A percentile compares a stretch with the other conserved stretches of the same genome.
Evolutionary conservation across 768 basidiomycete genomes (phyloP).

Genomic region (Chalciporus sphaerocephalus): DNA sequence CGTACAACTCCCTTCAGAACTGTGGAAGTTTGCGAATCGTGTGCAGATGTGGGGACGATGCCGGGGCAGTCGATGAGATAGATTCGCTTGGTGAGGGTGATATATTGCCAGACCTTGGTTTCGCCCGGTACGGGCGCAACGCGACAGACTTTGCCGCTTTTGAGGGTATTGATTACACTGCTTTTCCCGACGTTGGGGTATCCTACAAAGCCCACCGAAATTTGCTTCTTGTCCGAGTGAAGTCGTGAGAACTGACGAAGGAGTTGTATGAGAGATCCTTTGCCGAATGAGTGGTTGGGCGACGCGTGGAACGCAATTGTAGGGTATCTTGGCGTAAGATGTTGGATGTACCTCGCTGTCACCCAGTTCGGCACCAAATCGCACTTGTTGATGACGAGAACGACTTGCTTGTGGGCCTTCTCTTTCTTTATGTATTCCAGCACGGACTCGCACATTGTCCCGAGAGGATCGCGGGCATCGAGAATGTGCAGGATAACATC

Average conservation of each 20-base stretch:
- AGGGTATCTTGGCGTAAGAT: constrained; percentile 90
- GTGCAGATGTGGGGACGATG: constrained; percentile 89
- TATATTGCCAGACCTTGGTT: constrained; percentile 99
- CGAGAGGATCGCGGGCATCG: constrained; percentile 92
- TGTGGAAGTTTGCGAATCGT: constrained; percentile 84
- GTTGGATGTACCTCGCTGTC: constrained; percentile 93
- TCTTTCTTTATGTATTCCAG: constrained; percentile 93
- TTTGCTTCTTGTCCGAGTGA: constrained; percentile 98
- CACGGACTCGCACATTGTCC: constrained; percentile 92
- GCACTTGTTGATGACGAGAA: constrained; percentile 96
- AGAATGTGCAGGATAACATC: constrained; percentile 94
- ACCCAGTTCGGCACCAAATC: constrained; percentile 99
- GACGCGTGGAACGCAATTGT: constrained; percentile 99
- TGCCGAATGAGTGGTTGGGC: constrained; percentile 98
- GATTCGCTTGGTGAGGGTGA: constrained; percentile 91
- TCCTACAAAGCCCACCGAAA: constrained; percentile 95
- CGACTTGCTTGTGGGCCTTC: constrained; percentile 95
- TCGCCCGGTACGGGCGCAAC: constrained; percentile 98
- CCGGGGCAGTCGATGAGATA: constrained; percentile 99
- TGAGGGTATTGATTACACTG: constrained; percentile 96
- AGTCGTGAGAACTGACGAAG: constrained; percentile 94
- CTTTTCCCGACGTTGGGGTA: constrained; percentile 99
- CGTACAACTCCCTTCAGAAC: constrained; percentile 97
- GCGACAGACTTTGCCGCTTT: constrained; percentile 94
- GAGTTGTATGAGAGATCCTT: constrained; percentile 95